phyloP scores from a whole-genome alignment of 2,329 filamentous ascomycete genomes.

The Fusarium denticulatum region DNA sequence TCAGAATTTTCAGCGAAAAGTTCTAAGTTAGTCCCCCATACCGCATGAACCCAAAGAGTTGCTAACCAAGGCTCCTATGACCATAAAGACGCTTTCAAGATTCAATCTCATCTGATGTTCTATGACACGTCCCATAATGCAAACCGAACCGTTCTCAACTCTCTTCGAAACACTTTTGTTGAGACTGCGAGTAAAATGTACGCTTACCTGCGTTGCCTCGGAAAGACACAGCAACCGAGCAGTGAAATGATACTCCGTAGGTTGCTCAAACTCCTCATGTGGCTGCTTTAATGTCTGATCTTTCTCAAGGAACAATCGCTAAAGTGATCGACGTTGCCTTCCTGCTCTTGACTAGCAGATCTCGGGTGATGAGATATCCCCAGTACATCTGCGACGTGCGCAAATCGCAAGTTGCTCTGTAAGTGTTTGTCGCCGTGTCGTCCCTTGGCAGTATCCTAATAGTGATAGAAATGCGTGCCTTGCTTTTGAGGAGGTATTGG shows the following conservation, averaged over 20 bases:
- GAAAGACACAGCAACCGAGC: conserved; percentile 64
- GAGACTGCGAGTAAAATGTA: conserved; percentile 83
- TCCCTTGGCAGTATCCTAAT: neutral
- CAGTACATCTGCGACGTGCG: conserved; percentile 69
- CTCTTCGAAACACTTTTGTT: conserved; percentile 77
- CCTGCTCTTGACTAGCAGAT: conserved; percentile 68
- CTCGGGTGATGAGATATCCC: conserved; percentile 56
- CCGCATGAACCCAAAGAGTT: neutral
- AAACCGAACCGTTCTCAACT: conserved; percentile 72
- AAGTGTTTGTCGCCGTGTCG: conserved; percentile 46
- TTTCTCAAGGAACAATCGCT: conserved; percentile 66
- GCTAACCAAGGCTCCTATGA: neutral
- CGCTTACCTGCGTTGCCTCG: conserved; percentile 70
- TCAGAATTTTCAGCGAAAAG: conserved; percentile 81
- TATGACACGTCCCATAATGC: conserved; percentile 84
- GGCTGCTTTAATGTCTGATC: neutral
- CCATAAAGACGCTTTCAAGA: conserved; percentile 73
- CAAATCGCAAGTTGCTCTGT: conserved; percentile 70
- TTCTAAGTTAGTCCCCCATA: conserved; percentile 65
- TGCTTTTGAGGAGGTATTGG: conserved; percentile 76
- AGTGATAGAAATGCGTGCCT: conserved; percentile 69
- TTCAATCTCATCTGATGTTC: conserved; percentile 86
- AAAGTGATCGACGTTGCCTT: conserved; percentile 73
- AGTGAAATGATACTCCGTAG: conserved; percentile 70
- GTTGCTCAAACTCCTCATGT: conserved; percentile 38